These are phyloP conservation scores for Lignosus rhinocerotis DNA, from an alignment of 1,284 basidiomycete genomes.

Conservation along the genomic window DNA sequence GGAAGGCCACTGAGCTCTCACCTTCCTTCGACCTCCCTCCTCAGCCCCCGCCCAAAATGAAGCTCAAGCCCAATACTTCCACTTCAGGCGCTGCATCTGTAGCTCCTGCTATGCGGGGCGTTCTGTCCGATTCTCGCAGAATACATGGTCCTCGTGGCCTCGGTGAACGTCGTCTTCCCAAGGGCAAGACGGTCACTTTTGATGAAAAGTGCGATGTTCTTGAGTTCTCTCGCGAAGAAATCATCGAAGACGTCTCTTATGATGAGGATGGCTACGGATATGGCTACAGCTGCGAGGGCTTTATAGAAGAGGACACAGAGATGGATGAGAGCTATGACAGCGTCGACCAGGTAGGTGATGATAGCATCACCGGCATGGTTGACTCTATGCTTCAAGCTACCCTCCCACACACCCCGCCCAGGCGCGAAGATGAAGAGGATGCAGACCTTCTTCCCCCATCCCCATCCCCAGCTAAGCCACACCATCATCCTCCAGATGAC, in stretches of 20 bases:
- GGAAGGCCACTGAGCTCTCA: constrained; percentile 29
- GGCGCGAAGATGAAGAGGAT: constrained; percentile 37
- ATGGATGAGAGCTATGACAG: constrained; percentile 19
- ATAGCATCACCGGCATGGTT: constrained; percentile 63
- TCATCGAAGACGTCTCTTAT: constrained; percentile 37
- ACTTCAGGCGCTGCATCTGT: constrained; percentile 48
- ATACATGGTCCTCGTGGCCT: constrained; percentile 79
- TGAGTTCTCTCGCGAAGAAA: constrained; percentile 72
- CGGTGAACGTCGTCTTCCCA: constrained; percentile 54
- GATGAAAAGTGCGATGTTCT: constrained; percentile 85
- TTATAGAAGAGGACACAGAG: constrained; percentile 40
- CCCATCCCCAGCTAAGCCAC: constrained; percentile 55
- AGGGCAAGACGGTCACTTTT: constrained; percentile 84
- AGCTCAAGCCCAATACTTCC: constrained; percentile 22
- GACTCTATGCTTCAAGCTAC: constrained; percentile 56
- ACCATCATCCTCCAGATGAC: constrained; percentile 4
- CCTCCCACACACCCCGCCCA: constrained; percentile 26
- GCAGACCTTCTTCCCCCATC: constrained; percentile 58
- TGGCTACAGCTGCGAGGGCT: constrained; percentile 21
- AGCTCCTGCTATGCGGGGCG: constrained; percentile 61
- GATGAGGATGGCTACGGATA: constrained; percentile 41
- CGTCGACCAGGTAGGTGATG: constrained; percentile 43
- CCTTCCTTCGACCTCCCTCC: constrained; percentile 32
- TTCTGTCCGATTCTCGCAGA: constrained; percentile 53
- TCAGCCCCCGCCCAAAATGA: constrained; percentile 30